Base-by-base conservation (phyloP, 192 early-diverging fungal species). In the Lobosporangium transversale region DNA sequence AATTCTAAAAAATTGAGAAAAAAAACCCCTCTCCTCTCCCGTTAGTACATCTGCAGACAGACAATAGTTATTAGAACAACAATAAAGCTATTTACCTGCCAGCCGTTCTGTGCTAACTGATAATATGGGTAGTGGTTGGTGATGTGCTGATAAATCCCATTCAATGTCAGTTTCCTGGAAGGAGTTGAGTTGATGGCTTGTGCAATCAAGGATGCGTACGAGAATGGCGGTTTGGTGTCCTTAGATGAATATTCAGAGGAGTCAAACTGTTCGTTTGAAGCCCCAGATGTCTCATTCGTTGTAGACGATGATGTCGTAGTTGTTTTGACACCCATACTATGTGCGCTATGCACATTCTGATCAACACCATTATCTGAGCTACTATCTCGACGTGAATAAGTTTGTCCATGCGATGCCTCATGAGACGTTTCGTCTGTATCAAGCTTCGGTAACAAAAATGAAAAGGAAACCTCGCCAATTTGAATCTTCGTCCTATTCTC, bases 131-230 rank as follows among this genome's bases (percentile, higher is more conserved):
- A 95, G 59, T 90, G 66, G n/a, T 85, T 83, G 64, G 88, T 88
- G 17, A 93, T 84, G 85, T 90, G 95, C 33, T 86, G 83, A 80
- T 96, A 96, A 64, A 96, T 94, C 44, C 93, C 93, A 64, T 87
- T 91, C 26, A 96, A 83, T 21, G 95, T 94, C 79, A 94, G 86
- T 58, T 88, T 84, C 52, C 88, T 85, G 24, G 84, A 83, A 17
- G 88, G 85, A 43, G 83, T 83, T 35, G 81, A 82, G 43, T 89
- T 80, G 62, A 96, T 94, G 17, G 95, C 95, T 58, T 93, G 88
- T 0, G 92, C 87, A 44, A 96, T 94, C 17, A 96, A 70, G 11
- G 88, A 90, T 1, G 92, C 93, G 69, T 96, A 96, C 11, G 92
- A 90, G 59, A 90, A 87, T 24, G 91, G 85, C n/a, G 94, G 94